These are phyloP conservation scores for Nannochloropsis gaditana DNA, from an alignment of 108 stramenopile genomes.

Conservation along the genomic window DNA sequence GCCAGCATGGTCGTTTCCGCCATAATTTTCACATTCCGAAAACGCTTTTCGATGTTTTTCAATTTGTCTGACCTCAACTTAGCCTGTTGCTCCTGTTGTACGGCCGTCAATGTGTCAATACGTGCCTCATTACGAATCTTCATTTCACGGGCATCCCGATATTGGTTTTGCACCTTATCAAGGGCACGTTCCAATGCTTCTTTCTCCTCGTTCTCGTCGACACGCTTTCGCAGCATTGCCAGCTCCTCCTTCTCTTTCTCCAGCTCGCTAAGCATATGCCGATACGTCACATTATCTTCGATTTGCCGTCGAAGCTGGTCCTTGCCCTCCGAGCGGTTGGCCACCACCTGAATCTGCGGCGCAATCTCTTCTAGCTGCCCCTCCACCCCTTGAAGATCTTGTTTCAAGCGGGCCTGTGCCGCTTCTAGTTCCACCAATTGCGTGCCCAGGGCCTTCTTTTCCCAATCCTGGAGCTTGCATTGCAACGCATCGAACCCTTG, in stretches of 20 bases:
- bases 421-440: neutral
- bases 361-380: neutral
- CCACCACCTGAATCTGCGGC: neutral
- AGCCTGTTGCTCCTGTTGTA: conserved; percentile 44
- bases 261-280: conserved; percentile 25
- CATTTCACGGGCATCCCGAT: neutral
- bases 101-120: conserved; percentile 11
- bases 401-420: neutral
- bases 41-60: conserved; percentile 74
- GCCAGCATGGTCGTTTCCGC: conserved; percentile 82
- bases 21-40: conserved; percentile 72
- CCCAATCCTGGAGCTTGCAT: neutral
- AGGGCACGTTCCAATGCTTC: conserved; percentile 14
- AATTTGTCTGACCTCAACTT: conserved; percentile 67
- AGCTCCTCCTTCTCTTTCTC: conserved; percentile 35
- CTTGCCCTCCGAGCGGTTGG: neutral
- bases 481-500: neutral
- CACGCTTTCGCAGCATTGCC: conserved; percentile 52
- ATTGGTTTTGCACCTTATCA: neutral
- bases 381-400: neutral
- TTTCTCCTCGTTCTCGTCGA: conserved; percentile 52
- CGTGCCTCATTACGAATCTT: neutral
- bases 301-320: neutral
- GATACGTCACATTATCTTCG: neutral
- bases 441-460: neutral